A percentile compares a stretch with the other conserved stretches of the same genome.
phyloP scores from a whole-genome alignment of 805 yeast species.

The Kuraishia molischiana region DNA sequence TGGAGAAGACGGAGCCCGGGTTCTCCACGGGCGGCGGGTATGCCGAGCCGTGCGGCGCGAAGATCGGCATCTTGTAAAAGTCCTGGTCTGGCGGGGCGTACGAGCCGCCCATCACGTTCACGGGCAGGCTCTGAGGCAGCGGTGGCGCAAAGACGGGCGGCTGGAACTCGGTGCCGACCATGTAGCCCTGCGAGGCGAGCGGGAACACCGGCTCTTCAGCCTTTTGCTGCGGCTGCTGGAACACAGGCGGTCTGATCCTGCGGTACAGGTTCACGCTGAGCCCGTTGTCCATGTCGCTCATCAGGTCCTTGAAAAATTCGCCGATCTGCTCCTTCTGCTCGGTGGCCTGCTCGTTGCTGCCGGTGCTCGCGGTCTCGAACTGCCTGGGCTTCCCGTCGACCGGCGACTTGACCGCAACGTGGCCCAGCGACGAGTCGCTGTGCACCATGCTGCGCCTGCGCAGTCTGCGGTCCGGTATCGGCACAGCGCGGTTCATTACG shows the following conservation, averaged over 20 bases:
- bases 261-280: not conserved
- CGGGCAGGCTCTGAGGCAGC: not conserved
- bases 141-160: not conserved
- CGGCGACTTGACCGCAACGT: not conserved
- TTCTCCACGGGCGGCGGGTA: not conserved
- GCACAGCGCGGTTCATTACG: not conserved
- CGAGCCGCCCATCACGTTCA: not conserved
- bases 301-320: slow-evolving; percentile 1
- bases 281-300: not conserved
- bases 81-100: not conserved
- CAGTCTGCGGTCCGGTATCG: not conserved
- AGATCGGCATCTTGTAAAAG: not conserved
- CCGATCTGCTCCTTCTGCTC: not conserved
- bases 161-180: not conserved
- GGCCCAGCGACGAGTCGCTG: not conserved
- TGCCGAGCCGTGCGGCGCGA: not conserved
- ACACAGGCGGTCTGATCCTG: not conserved
- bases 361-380: not conserved
- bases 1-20: not conserved
- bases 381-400: not conserved
- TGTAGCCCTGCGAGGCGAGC: too few relatives aligned
- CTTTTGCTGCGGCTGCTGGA: too few relatives aligned
- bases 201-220: not conserved
- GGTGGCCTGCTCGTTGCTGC: not conserved
- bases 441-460: not conserved